A percentile compares a stretch with the other conserved stretches of the same genome.
These are phyloP conservation scores for Coemansia sp. DNA, from an alignment of 192 early-diverging fungal species.

Conservation along the genomic window DNA sequence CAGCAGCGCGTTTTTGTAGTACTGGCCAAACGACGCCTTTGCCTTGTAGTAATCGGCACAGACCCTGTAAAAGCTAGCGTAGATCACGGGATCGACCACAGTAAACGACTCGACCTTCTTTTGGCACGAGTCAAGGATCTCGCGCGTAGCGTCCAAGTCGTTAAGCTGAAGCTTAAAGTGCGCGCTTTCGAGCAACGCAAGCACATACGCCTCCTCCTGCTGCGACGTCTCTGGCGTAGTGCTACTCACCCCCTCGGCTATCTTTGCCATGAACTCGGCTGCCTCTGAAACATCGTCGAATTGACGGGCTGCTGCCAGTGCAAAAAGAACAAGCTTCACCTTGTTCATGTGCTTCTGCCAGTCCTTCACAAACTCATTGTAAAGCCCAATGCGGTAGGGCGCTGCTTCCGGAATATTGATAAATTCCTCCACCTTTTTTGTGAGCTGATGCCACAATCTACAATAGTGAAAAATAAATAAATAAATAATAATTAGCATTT, in stretches of 20 bases:
- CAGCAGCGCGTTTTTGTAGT: constrained; percentile 93
- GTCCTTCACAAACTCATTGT: constrained; percentile 88
- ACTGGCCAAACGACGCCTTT: constrained; percentile 86
- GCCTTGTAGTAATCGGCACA: constrained; percentile 97
- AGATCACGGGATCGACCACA: constrained; percentile 80
- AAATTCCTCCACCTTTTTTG: constrained; percentile 75
- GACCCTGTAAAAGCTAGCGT: constrained; percentile 93
- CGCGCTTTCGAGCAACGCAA: constrained; percentile 84
- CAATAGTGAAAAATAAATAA: not conserved
- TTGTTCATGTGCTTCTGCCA: constrained; percentile 96
- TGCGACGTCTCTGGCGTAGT: constrained; percentile 33
- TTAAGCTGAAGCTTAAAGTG: constrained; percentile 77
- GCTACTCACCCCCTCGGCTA: constrained; percentile 72
- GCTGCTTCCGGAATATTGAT: constrained; percentile 74
- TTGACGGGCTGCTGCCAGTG: constrained; percentile 72
- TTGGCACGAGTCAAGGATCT: constrained; percentile 81
- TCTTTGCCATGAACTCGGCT: constrained; percentile 70
- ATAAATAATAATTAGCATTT: not conserved
- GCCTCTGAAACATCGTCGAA: constrained; percentile 70
- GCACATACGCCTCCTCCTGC: constrained; percentile 79
- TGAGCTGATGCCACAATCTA: constrained; percentile 99
- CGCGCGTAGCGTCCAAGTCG: constrained; percentile 82
- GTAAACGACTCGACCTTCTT: constrained; percentile 61
- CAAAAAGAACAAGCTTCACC: constrained; percentile 84
- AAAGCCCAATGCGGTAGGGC: constrained; percentile 76